Evolutionary conservation across 768 basidiomycete genomes (phyloP).

Genomic region (Hypsizygus marmoreus): DNA sequence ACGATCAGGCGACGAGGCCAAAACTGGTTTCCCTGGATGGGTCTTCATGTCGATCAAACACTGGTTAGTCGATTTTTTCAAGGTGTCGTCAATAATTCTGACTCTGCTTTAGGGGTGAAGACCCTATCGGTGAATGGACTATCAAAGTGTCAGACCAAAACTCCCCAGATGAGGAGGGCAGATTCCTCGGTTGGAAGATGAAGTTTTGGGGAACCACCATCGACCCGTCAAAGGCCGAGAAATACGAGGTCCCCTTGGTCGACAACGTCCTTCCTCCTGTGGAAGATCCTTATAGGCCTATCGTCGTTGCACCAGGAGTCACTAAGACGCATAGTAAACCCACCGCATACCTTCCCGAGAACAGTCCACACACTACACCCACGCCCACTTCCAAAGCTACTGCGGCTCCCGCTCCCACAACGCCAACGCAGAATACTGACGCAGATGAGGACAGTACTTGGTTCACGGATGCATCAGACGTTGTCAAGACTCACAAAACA

Average conservation of each 20-base stretch:
- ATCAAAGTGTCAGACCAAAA: slow-evolving; percentile 82
- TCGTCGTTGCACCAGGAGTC: slow-evolving; percentile 32
- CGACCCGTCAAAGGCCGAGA: slow-evolving; percentile 64
- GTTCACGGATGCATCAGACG: slow-evolving; percentile 71
- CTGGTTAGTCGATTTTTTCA: slow-evolving; percentile 59
- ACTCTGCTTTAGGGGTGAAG: slow-evolving; percentile 75
- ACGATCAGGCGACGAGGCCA: slow-evolving; percentile 63
- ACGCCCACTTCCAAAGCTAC: slow-evolving; percentile 40
- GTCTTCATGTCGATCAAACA: slow-evolving; percentile 97
- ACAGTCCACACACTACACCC: slow-evolving; percentile 41
- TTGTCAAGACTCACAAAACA: slow-evolving; percentile 78
- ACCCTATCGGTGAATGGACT: slow-evolving; percentile 91
- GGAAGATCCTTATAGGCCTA: slow-evolving; percentile 39
- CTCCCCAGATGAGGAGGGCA: slow-evolving; percentile 50
- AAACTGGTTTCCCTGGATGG: slow-evolving; percentile 86
- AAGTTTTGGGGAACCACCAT: slow-evolving; percentile 88
- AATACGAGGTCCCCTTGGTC: slow-evolving; percentile 58
- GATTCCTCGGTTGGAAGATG: slow-evolving; percentile 90
- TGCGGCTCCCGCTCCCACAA: slow-evolving; percentile 53
- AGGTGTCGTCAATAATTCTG: slow-evolving; percentile 1
- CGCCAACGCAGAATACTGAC: background rate
- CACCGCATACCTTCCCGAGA: slow-evolving; percentile 80
- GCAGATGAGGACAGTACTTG: slow-evolving; percentile 59
- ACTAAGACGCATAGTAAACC: slow-evolving; percentile 79
- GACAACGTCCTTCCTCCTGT: slow-evolving; percentile 50